A percentile compares a stretch with the other conserved stretches of the same genome.
phyloP scores from a whole-genome alignment of 2,329 filamentous ascomycete species.

The Cadophora sp. region DNA sequence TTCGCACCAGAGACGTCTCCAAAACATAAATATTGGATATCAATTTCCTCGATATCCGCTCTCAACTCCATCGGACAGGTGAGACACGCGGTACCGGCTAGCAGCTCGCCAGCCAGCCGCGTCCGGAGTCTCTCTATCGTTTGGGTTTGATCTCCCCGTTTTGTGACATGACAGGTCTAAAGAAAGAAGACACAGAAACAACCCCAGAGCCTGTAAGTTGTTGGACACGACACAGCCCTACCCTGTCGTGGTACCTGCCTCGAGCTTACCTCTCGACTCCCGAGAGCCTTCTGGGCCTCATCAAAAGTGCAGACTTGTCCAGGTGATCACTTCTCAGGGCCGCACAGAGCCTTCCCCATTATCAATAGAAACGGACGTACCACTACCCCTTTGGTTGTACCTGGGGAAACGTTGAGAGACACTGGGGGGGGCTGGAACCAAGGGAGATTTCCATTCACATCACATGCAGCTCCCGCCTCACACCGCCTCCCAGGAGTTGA shows the following conservation, averaged over 20 bases:
- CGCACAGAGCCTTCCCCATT: constrained; percentile 13
- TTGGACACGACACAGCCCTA: background rate
- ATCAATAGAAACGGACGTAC: constrained; percentile 18
- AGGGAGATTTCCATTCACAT: constrained; percentile 13
- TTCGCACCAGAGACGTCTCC: background rate
- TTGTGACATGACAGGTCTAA: constrained; percentile 12
- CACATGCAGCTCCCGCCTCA: constrained; percentile 21
- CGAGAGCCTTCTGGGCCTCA: background rate
- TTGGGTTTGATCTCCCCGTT: constrained; percentile 8
- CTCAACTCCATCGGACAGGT: constrained; percentile 1
- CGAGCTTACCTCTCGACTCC: background rate
- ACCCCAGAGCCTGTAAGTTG: background rate
- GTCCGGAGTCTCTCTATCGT: constrained; percentile 7
- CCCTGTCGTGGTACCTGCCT: constrained; percentile 18
- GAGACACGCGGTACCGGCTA: constrained; percentile 8
- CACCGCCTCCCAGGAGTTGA: constrained; percentile 26
- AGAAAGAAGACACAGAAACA: background rate
- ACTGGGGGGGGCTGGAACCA: constrained; percentile 1
- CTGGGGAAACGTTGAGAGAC: constrained; percentile 1
- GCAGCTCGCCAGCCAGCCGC: background rate
- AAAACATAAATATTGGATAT: constrained; percentile 6
- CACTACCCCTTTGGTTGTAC: constrained; percentile 12
- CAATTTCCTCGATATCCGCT: constrained; percentile 9
- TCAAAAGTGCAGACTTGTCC: constrained; percentile 17
- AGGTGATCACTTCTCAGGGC: constrained; percentile 10